Evolutionary conservation across 148 eudicot genomes (phyloP).

Genomic region (Selenicereus undatus): DNA sequence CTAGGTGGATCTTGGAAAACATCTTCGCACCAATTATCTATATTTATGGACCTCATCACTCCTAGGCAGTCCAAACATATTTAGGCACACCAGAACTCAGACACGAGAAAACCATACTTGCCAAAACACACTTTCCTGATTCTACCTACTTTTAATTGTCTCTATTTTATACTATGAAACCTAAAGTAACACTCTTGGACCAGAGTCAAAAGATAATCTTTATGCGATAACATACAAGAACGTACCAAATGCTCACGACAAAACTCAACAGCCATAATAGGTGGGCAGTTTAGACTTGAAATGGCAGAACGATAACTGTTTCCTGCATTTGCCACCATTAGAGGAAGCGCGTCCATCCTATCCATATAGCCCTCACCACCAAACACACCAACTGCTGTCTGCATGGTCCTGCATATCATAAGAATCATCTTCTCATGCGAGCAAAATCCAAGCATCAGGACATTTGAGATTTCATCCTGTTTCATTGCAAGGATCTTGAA

Average conservation of each 20-base stretch:
- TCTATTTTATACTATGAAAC: not conserved
- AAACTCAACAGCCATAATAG: constrained; percentile 74
- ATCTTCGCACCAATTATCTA: not conserved
- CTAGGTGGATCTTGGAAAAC: not conserved
- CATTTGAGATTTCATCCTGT: not conserved
- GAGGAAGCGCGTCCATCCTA: constrained; percentile 61
- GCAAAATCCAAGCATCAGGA: not conserved
- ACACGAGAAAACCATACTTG: not conserved
- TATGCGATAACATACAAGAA: not conserved
- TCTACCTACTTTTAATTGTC: not conserved
- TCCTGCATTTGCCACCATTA: constrained; percentile 94
- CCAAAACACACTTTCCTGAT: not conserved
- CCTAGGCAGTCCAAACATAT: not conserved
- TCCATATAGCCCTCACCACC: constrained; percentile 84
- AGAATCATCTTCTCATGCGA: constrained; percentile 11
- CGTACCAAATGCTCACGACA: constrained; percentile 95
- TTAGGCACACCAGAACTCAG: not conserved
- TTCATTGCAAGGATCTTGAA: not conserved
- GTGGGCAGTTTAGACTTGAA: constrained; percentile 84
- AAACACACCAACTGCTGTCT: constrained; percentile 96
- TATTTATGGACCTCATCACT: not conserved
- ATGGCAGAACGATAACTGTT: constrained; percentile 77
- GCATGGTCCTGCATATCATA: constrained; percentile 70
- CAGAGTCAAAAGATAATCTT: not conserved
- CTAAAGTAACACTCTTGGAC: not conserved